Percentiles rank a stretch among this genome's conserved stretches.
phyloP scores from a whole-genome alignment of 2,329 filamentous ascomycete genomes.

The Venturia asperata region DNA sequence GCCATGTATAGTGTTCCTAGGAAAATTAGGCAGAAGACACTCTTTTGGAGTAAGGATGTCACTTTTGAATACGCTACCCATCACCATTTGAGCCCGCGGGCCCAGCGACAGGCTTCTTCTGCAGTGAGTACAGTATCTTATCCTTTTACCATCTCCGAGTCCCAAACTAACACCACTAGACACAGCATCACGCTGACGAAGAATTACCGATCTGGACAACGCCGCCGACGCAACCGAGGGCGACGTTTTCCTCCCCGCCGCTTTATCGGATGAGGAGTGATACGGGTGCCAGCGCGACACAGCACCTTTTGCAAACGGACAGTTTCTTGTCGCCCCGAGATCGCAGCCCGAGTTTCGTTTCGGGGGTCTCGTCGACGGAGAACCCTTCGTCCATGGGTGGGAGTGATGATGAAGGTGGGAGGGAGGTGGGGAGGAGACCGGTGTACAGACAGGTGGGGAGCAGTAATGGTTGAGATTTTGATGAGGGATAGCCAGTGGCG shows the following conservation, averaged over 20 bases:
- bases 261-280: background rate
- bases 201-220: background rate
- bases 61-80: background rate
- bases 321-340: background rate
- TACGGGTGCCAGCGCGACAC: background rate
- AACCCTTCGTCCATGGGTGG: background rate
- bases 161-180: too few species aligned
- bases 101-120: background rate
- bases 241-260: background rate
- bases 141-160: too few species aligned
- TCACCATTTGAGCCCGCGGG: background rate
- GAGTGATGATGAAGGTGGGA: background rate
- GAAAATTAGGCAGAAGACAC: background rate
- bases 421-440: background rate
- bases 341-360: background rate
- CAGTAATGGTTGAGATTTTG: background rate
- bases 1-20: background rate
- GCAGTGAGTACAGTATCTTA: too few species aligned
- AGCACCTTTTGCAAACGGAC: background rate
- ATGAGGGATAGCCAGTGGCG: too few species aligned
- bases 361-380: background rate
- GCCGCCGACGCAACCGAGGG: background rate
- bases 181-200: background rate
- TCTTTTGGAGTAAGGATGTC: conserved; percentile 13
- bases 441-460: background rate